Evolutionary conservation across 768 basidiomycete genomes (phyloP), one percentile per base, ranked within the genome.

Genomic region (Mycena leptocephala): DNA sequence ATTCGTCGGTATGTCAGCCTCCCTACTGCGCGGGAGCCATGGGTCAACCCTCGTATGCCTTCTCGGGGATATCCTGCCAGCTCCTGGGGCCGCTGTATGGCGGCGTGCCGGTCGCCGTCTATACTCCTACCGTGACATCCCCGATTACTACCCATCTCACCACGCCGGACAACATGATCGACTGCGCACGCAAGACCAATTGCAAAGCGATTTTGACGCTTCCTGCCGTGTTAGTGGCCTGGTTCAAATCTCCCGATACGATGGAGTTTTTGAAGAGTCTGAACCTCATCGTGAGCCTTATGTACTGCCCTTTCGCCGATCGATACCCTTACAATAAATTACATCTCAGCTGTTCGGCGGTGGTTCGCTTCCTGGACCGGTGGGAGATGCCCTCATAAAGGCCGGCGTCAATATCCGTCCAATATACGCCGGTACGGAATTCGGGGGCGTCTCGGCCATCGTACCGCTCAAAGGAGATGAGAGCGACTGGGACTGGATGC

Each of bases 221-320:
- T 4, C 81, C 81, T 3, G 51, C 80, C 2, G 80, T 83, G n/a
- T 58, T 85, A 30, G 75, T 82, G 30, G 77, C 74, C 39, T 82
- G 80, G 82, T 78, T n/a, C 0, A 46, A 70, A 9, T 82, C 75
- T 0, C 51, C 78, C 7, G 65, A 81, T 13, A 72, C 53, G 26
- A 51, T 85, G 10, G 48, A 81, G 5, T 1, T 76, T 1, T 68
- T 84, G 1, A 70, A 72, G n/a, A 30, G 37, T 14, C 55, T 83
- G 5, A 39, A 77, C 18, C 75, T 72, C 33, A 68, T 85, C 20
- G 84, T 84, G 71, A 3, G 80, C 28, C 22, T 32, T 20, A 16
- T 65, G n/a, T 30, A 22, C 35, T 37, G 2, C 13, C 14, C 20
- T 16, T 56, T 37, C 6, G 64, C 26, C 8, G 16, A 30, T 37